These are phyloP conservation scores for Eucalyptus curtisii DNA, from an alignment of 345 rosid species.

Conservation along the genomic window DNA sequence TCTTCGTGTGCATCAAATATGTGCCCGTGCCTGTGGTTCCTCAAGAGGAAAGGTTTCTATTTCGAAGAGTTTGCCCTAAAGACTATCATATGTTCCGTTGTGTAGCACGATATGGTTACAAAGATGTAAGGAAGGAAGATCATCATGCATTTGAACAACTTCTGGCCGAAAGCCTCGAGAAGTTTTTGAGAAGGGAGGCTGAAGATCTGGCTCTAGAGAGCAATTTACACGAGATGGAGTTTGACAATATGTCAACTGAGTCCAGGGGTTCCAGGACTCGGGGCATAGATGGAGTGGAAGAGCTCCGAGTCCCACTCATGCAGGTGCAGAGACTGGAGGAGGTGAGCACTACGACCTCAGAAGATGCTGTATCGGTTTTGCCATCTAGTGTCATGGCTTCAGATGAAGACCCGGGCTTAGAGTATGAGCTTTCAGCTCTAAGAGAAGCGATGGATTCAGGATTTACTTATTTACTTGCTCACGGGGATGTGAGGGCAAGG, in stretches of 20 bases:
- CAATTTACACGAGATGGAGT: slow-evolving; percentile 22
- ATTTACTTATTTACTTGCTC: slow-evolving; percentile 70
- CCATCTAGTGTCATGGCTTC: slow-evolving; percentile 36
- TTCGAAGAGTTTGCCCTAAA: slow-evolving; percentile 79
- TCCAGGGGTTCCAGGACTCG: slow-evolving; percentile 9
- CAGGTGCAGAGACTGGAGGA: slow-evolving; percentile 20
- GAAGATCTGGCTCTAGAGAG: slow-evolving; percentile 72
- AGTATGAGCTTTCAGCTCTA: slow-evolving; percentile 73
- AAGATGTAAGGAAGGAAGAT: slow-evolving; percentile 82
- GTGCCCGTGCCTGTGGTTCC: slow-evolving; percentile 92
- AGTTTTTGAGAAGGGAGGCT: slow-evolving; percentile 69
- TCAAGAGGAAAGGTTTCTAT: slow-evolving; percentile 81
- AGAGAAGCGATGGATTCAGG: slow-evolving; percentile 82
- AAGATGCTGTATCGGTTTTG: slow-evolving; percentile 13
- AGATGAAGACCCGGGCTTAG: slow-evolving; percentile 70
- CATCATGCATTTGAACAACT: slow-evolving; percentile 75
- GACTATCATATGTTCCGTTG: slow-evolving; percentile 95
- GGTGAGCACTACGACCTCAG: slow-evolving; percentile 9
- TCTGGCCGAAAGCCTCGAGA: slow-evolving; percentile 70
- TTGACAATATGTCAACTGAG: slow-evolving; percentile 23
- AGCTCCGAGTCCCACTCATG: slow-evolving; percentile 57
- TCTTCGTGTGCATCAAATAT: slow-evolving; percentile 90
- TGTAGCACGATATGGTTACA: slow-evolving; percentile 86
- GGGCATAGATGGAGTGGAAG: slow-evolving; percentile 15
- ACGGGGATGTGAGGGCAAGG: slow-evolving; percentile 75